A percentile compares a stretch with the other conserved stretches of the same genome.
phyloP scores from a whole-genome alignment of 2,329 filamentous ascomycete genomes.

The Lasiodiplodia sp. region DNA sequence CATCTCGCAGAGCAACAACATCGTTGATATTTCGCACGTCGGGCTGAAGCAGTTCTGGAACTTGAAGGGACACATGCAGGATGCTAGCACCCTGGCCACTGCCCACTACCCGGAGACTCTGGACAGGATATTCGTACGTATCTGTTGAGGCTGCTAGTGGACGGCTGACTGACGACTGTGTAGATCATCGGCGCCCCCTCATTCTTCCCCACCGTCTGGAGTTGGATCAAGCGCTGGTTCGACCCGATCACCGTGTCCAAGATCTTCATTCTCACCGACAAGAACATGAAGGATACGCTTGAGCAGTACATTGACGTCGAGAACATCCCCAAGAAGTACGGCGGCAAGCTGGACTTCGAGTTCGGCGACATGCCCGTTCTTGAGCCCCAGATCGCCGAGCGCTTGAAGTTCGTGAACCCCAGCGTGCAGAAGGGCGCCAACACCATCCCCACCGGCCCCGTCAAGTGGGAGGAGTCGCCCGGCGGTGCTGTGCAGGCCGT shows the following conservation, averaged over 20 bases:
- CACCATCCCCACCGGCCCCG: constrained; percentile 56
- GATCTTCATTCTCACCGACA: constrained; percentile 83
- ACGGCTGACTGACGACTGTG: background rate
- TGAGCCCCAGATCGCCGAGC: constrained; percentile 62
- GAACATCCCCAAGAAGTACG: constrained; percentile 89
- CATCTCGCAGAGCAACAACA: constrained; percentile 91
- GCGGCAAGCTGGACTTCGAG: constrained; percentile 81
- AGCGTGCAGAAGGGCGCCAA: constrained; percentile 42
- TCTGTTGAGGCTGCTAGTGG: background rate
- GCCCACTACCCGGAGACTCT: constrained; percentile 95
- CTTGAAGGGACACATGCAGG: constrained; percentile 91
- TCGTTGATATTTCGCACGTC: constrained; percentile 89
- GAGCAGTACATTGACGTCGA: constrained; percentile 79
- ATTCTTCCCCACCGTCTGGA: constrained; percentile 94
- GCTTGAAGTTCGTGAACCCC: constrained; percentile 51
- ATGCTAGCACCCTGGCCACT: constrained; percentile 84
- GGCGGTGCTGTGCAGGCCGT: constrained; percentile 54
- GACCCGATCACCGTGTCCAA: constrained; percentile 85
- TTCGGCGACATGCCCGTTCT: constrained; percentile 78
- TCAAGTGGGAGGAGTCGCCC: constrained; percentile 53
- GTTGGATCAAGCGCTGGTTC: constrained; percentile 96
- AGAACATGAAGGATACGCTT: constrained; percentile 79
- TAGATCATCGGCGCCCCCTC: constrained; percentile 85
- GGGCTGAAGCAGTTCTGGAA: constrained; percentile 96
- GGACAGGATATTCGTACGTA: constrained; percentile 74